These are phyloP conservation scores for Colletotrichum sp. DNA, from an alignment of 2,329 filamentous ascomycete species.

Conservation along the genomic window DNA sequence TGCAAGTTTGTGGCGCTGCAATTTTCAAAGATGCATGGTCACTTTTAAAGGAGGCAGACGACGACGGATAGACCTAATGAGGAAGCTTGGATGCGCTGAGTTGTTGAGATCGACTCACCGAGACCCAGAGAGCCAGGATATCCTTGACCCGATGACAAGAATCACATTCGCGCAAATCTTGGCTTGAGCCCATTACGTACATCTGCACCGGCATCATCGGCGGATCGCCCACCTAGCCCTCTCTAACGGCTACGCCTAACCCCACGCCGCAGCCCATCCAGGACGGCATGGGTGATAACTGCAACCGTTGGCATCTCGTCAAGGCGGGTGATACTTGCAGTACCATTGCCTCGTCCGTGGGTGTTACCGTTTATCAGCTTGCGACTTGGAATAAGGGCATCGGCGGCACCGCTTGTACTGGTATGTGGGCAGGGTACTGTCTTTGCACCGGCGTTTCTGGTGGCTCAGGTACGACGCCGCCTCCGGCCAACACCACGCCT, in stretches of 20 bases:
- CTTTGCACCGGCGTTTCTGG: not conserved
- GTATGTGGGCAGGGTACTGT: conserved; percentile 6
- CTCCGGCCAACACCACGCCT: conserved; percentile 23
- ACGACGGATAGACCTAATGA: too few relatives aligned
- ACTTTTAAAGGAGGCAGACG: too few relatives aligned
- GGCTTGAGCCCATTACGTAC: not conserved
- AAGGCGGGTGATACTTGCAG: conserved; percentile 26
- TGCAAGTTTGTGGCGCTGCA: too few relatives aligned
- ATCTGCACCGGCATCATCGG: not conserved
- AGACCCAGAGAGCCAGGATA: too few relatives aligned
- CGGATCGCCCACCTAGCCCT: not conserved
- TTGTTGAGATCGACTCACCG: too few relatives aligned
- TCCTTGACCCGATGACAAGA: too few relatives aligned
- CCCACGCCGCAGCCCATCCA: conserved; percentile 33
- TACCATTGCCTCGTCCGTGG: conserved; percentile 23
- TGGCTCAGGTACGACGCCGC: not conserved
- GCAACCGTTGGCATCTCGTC: conserved; percentile 31
- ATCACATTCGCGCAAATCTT: too few relatives aligned
- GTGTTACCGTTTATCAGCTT: conserved; percentile 28
- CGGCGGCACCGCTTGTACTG: conserved; percentile 13
- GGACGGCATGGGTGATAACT: conserved; percentile 31
- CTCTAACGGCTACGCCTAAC: conserved; percentile 18
- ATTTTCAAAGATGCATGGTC: too few relatives aligned
- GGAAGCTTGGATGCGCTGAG: too few relatives aligned
- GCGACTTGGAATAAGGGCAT: conserved; percentile 23